A percentile compares a stretch with the other conserved stretches of the same genome.
Evolutionary conservation across 345 rosid genomes (phyloP).

Genomic region (Dovyalis caffra): DNA sequence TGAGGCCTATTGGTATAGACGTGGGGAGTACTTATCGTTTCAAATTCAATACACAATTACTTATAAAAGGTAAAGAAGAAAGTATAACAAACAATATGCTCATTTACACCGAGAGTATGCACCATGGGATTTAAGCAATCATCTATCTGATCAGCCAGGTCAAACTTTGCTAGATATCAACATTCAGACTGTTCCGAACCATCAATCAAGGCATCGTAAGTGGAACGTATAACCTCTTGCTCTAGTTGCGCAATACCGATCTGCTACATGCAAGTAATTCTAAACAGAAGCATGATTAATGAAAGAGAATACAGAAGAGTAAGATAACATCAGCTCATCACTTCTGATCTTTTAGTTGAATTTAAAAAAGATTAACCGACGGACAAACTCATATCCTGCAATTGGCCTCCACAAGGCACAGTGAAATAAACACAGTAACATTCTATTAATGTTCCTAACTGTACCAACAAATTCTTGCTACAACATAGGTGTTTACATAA

Average conservation of each 20-base stretch:
- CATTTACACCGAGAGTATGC: no score
- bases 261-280: no score
- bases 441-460: conserved; percentile 14
- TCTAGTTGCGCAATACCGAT: not conserved
- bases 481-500: conserved; percentile 35
- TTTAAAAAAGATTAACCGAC: not conserved
- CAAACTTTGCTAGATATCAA: not conserved
- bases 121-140: not conserved
- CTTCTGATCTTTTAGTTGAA: conserved; percentile 1
- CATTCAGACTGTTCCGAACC: not conserved
- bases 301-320: not conserved
- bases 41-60: not conserved
- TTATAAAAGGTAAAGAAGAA: no score
- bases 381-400: not conserved
- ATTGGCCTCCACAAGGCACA: conserved; percentile 2
- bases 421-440: conserved; percentile 1
- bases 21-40: not conserved
- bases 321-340: not conserved
- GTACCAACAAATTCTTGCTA: conserved; percentile 20
- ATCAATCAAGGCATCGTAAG: not conserved
- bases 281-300: not conserved
- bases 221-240: not conserved
- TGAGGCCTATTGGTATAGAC: not conserved
- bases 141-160: not conserved
- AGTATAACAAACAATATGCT: no score